phyloP scores from a whole-genome alignment of 345 rosid species.

The Brassica juncea region DNA sequence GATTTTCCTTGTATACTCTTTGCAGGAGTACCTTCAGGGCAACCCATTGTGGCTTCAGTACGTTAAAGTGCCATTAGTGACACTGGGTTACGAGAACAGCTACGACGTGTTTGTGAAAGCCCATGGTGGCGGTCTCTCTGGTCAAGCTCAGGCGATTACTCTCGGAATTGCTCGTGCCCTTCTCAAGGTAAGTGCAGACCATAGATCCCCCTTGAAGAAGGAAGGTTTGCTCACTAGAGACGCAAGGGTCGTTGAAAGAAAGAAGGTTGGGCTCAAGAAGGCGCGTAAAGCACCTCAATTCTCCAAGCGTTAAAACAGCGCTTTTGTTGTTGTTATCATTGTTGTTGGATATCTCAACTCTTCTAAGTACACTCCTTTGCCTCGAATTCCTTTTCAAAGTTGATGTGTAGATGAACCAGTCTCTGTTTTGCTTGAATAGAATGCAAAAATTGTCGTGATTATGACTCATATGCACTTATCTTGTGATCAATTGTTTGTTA shows the following conservation, averaged over 20 bases:
- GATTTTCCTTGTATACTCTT: slow-evolving; percentile 2
- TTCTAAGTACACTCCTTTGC: slow-evolving; percentile 8
- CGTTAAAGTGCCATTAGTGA: slow-evolving; percentile 72
- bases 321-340: neutral
- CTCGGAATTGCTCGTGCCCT: slow-evolving; percentile 89
- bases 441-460: neutral
- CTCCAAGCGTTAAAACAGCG: slow-evolving; percentile 68
- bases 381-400: neutral
- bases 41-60: slow-evolving; percentile 94
- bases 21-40: slow-evolving; percentile 95
- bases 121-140: slow-evolving; percentile 92
- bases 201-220: slow-evolving; percentile 68
- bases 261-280: slow-evolving; percentile 92
- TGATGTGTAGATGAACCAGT: slow-evolving; percentile 25
- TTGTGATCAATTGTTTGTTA: neutral
- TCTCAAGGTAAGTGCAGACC: slow-evolving; percentile 74
- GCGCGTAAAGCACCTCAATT: slow-evolving; percentile 95
- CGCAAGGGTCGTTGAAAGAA: slow-evolving; percentile 86
- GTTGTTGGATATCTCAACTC: slow-evolving; percentile 1
- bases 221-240: slow-evolving; percentile 92
- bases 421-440: slow-evolving; percentile 1
- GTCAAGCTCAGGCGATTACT: slow-evolving; percentile 97
- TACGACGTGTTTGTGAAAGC: slow-evolving; percentile 93
- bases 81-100: slow-evolving; percentile 78
- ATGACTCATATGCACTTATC: neutral